Evolutionary conservation across 2,329 filamentous ascomycete genomes (phyloP).

Genomic region (Aspergillus sp.): DNA sequence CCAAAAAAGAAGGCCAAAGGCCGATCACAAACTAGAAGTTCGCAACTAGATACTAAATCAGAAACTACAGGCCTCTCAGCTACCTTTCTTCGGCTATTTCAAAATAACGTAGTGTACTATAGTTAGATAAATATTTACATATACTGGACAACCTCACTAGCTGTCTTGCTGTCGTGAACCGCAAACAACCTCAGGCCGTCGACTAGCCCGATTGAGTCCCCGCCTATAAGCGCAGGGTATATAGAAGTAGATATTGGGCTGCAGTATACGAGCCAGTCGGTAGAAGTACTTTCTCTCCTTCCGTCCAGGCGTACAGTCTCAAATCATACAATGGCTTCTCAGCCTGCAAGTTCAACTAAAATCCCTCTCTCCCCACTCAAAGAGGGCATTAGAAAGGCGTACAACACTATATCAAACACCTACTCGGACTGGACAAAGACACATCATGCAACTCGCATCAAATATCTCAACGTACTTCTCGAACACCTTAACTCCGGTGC

Average conservation of each 20-base stretch:
- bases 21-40: background rate
- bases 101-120: background rate
- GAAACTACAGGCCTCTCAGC: background rate
- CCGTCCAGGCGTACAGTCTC: too few species aligned
- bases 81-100: background rate
- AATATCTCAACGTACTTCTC: slow-evolving; percentile 33
- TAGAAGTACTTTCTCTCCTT: background rate
- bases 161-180: background rate
- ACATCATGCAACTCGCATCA: slow-evolving; percentile 28
- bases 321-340: background rate
- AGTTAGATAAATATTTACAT: background rate
- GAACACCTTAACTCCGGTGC: slow-evolving; percentile 9
- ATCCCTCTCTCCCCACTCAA: background rate
- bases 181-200: background rate
- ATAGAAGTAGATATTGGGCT: background rate
- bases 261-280: background rate
- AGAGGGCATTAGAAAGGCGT: slow-evolving; percentile 22
- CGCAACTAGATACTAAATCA: background rate
- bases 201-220: background rate
- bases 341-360: background rate
- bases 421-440: slow-evolving; percentile 39
- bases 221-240: background rate
- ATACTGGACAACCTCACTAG: background rate
- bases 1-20: background rate
- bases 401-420: slow-evolving; percentile 37